phyloP scores from a whole-genome alignment of 2,329 filamentous ascomycete genomes.

The Alternaria atra region DNA sequence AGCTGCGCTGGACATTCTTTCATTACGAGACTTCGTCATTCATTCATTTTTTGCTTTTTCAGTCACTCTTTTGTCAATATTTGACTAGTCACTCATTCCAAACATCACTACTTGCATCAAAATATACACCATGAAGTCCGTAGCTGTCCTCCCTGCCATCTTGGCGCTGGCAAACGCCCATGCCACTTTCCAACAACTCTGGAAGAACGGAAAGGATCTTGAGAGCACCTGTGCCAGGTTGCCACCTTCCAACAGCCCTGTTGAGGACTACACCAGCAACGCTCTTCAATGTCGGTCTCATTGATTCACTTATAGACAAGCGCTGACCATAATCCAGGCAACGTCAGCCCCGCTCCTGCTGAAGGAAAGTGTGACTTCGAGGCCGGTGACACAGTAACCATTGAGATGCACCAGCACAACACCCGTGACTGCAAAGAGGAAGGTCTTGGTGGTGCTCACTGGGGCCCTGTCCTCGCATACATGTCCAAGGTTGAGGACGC shows the following conservation, averaged over 20 bases:
- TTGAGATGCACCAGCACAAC: conserved; percentile 45
- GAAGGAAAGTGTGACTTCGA: conserved; percentile 37
- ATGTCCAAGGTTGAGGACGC: conserved; percentile 54
- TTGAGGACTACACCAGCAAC: conserved; percentile 43
- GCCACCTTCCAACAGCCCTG: conserved; percentile 39
- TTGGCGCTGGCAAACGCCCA: conserved; percentile 39
- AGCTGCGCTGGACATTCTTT: conserved; percentile 47
- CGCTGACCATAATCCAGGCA: conserved; percentile 19
- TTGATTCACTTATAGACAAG: not conserved
- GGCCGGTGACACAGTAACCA: conserved; percentile 40
- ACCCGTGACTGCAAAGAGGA: conserved; percentile 33
- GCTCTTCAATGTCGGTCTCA: conserved; percentile 35
- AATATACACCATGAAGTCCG: conserved; percentile 34
- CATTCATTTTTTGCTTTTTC: conserved; percentile 23
- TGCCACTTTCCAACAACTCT: conserved; percentile 43
- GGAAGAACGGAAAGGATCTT: conserved; percentile 43
- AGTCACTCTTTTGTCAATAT: conserved; percentile 38
- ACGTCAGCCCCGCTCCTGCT: conserved; percentile 37
- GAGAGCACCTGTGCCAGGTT: conserved; percentile 41
- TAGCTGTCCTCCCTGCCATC: conserved; percentile 38
- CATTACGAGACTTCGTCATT: conserved; percentile 29
- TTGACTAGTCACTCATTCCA: conserved; percentile 27
- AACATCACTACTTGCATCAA: conserved; percentile 11
- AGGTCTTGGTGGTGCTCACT: conserved; percentile 53
- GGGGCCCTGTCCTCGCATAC: conserved; percentile 64